Evolutionary conservation across 192 early-diverging fungal species (phyloP).

Genomic region (Podila epigama): DNA sequence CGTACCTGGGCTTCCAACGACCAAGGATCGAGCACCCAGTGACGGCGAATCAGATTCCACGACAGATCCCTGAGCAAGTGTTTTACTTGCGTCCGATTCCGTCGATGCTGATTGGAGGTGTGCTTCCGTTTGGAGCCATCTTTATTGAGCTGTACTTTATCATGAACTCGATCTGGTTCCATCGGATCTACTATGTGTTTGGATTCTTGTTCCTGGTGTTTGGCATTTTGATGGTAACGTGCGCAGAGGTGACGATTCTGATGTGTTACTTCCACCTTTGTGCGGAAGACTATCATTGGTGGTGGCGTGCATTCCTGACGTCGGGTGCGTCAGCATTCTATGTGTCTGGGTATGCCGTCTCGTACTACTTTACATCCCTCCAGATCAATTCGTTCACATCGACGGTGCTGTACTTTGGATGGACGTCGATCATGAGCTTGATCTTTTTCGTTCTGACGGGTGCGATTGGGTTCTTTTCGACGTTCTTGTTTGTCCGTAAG

Average conservation of each 20-base stretch:
- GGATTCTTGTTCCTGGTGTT: slow-evolving; percentile 92
- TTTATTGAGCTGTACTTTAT: slow-evolving; percentile 98
- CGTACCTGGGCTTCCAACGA: slow-evolving; percentile 72
- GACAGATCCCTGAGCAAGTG: slow-evolving; percentile 89
- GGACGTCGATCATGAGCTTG: slow-evolving; percentile 78
- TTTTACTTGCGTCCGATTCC: slow-evolving; percentile 79
- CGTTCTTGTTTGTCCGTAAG: slow-evolving; percentile 78
- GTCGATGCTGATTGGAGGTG: slow-evolving; percentile 80
- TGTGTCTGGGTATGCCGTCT: slow-evolving; percentile 85
- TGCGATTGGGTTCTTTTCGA: slow-evolving; percentile 81
- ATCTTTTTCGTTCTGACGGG: slow-evolving; percentile 81
- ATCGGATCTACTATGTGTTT: slow-evolving; percentile 93
- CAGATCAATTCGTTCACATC: slow-evolving; percentile 81
- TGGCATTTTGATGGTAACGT: slow-evolving; percentile 82
- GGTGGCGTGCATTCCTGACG: slow-evolving; percentile 90
- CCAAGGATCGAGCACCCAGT: slow-evolving; percentile 77
- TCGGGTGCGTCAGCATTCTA: slow-evolving; percentile 89
- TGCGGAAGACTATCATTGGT: slow-evolving; percentile 84
- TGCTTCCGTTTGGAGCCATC: slow-evolving; percentile 92
- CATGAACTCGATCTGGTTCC: slow-evolving; percentile 93
- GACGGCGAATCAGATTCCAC: slow-evolving; percentile 91
- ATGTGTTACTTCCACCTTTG: slow-evolving; percentile 92
- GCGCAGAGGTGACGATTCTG: slow-evolving; percentile 90
- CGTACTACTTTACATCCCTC: slow-evolving; percentile 84
- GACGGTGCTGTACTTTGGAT: slow-evolving; percentile 91